Base-by-base conservation (phyloP, 345 rosid species). In the Syzygium aqueum region DNA sequence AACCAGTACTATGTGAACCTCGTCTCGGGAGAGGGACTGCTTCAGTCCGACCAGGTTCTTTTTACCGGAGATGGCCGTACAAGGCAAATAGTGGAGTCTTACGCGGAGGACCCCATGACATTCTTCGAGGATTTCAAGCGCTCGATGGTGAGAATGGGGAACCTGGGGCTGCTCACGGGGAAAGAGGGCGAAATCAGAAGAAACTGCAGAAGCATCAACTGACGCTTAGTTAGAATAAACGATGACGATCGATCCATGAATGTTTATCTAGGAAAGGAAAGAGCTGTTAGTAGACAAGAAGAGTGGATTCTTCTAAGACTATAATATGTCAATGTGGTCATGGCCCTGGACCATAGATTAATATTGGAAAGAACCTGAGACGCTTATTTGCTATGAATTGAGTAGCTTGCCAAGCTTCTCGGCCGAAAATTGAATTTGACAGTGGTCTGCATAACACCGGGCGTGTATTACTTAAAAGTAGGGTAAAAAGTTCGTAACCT, bases 1-100 rank as follows among this genome's bases (percentile, higher is more conserved):
- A 97, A 94, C 87, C 99, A 95, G 86, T 97, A 97, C 91, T 95
- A 91, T 61, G 85, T 93, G 51, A 96, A 96, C 87, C 96, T 96
- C 83, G 88, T 95, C 85, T 94, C 97, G 0, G 97, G 97, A 1
- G 93, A 96, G 84, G 98, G 99, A 43, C 88, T 95, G 91, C 97
- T 96, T 84, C 94, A 93, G 10, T 95, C 98, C 0, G 98, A 97
- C 89, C 98, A 95, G 90, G 91, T 92, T 53, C 94, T 96, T 2
- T 92, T 92, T 6, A 90, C 91, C 13, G 89, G 92, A 11, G 90
- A 93, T 54, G 94, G 92, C 50, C 89, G 85, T 8, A 92, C 98
- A 0, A 92, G 95, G 7, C 87, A 56, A 27, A 91, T 93, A 7
- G 97, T 93, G 19, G 91, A 93, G 85, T 87, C 92, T 5, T 95